A percentile compares a stretch with the other conserved stretches of the same genome.
Evolutionary conservation across 345 rosid genomes (phyloP).

Genomic region (Eucalyptus sideroxylon): DNA sequence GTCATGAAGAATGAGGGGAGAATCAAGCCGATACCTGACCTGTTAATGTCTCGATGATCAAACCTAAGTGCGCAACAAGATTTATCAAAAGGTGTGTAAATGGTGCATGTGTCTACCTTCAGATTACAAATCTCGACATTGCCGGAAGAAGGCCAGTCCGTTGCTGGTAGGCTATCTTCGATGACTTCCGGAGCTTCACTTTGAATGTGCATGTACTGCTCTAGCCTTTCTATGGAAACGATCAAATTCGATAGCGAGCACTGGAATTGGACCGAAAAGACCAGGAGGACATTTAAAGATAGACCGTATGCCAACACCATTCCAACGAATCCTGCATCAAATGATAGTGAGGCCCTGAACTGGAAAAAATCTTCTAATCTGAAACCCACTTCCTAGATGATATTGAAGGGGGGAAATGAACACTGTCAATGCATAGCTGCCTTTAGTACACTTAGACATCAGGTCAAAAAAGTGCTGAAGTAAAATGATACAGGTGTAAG

Average conservation of each 20-base stretch:
- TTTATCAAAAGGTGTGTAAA: not conserved
- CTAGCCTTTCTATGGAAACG: conserved; percentile 51
- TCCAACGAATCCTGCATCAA: conserved; percentile 37
- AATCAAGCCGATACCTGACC: conserved; percentile 37
- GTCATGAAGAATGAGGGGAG: conserved; percentile 48
- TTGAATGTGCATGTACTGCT: conserved; percentile 52
- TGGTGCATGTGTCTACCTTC: conserved; percentile 16
- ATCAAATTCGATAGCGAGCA: conserved; percentile 27
- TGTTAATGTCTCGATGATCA: not conserved
- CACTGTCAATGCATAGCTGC: not conserved
- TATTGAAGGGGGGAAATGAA: not conserved
- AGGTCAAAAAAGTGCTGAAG: not conserved
- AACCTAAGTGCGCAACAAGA: not conserved
- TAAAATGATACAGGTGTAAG: not conserved
- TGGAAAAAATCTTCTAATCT: not conserved
- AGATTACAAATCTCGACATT: conserved; percentile 34
- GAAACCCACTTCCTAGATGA: not conserved
- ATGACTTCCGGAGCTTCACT: conserved; percentile 54
- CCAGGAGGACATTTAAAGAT: conserved; percentile 38
- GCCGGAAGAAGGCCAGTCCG: conserved; percentile 38
- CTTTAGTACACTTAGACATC: not conserved
- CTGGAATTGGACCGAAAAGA: conserved; percentile 27
- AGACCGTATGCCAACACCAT: conserved; percentile 56
- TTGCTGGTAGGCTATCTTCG: conserved; percentile 19
- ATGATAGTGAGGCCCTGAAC: not conserved